These are phyloP conservation scores for Phytopythium helicoides DNA, from an alignment of 352 stramenopile genomes.

Conservation along the genomic window DNA sequence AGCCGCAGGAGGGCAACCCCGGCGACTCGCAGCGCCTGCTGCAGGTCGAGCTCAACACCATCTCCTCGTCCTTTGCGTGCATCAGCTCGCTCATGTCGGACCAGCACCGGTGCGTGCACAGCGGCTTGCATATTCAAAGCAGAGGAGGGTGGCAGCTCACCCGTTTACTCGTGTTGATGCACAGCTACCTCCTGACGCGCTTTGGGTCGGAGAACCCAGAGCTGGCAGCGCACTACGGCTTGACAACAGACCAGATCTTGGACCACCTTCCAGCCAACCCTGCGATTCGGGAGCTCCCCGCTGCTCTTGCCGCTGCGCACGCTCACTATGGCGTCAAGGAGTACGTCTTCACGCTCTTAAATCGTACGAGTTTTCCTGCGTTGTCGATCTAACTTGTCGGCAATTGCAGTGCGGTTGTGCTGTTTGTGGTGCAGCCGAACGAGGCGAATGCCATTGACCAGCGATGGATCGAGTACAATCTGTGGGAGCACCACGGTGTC, in stretches of 20 bases:
- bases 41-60: conserved; percentile 99
- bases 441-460: conserved; percentile 92
- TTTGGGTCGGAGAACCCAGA: conserved; percentile 44
- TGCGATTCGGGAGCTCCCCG: conserved; percentile 66
- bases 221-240: conserved; percentile 52
- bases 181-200: conserved; percentile 53
- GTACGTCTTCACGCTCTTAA: conserved; percentile 28
- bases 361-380: background rate
- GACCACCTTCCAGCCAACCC: conserved; percentile 57
- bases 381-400: background rate
- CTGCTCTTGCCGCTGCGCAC: conserved; percentile 62
- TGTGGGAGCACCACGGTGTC: conserved; percentile 84
- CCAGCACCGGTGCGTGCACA: conserved; percentile 84
- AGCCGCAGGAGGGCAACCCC: conserved; percentile 33
- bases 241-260: conserved; percentile 32
- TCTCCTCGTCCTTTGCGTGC: conserved; percentile 96
- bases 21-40: conserved; percentile 63
- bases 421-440: conserved; percentile 92
- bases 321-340: conserved; percentile 66
- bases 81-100: conserved; percentile 91
- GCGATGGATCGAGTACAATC: conserved; percentile 90
- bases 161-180: background rate
- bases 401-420: conserved; percentile 52
- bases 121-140: background rate
- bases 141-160: conserved; percentile 3